Evolutionary conservation across 805 yeast genomes (phyloP), one percentile per base, ranked within the genome.

Genomic region (Yamadazyma kitorensis): DNA sequence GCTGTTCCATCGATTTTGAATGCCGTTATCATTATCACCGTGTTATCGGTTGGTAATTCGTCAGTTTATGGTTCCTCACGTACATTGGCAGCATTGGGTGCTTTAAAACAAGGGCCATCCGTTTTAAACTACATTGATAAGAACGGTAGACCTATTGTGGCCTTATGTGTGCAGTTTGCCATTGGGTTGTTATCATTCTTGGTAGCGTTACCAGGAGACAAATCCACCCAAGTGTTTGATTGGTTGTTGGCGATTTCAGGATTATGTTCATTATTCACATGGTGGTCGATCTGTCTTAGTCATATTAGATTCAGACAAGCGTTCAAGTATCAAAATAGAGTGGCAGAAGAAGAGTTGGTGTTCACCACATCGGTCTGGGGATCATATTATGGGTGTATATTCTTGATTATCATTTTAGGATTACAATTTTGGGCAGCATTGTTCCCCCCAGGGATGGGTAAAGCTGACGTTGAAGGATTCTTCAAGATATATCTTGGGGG

Each of bases 401-500:
- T 54, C 27, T 53, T 58, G 35, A 13, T 44, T 3, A 44, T 58
- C 25, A 52, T 60, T 24, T 45, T 63, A 36, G 51, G 47, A 10
- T 52, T 61, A 23, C 68, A 62, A 43, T 58, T 62, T 39, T 64
- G 64, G 66, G 64, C 61, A 14, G 65, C 68, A 4, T 50, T 61
- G 26, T 59, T 56, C 52, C 66, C 66, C 37, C 55, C 55, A n/a
- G 50, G 51, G 5, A 47, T 44, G 10, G 62, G 60, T 11, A 43
- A 47, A 20, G 53, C 57, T 10, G 55, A 61, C 39, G 65, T 63
- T 34, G 47, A 53, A 20, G 56, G 54, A 33, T 80, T 80, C 57
- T 78, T 79, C 67, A 61, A 68, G 56, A 59, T 64, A 33, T 79
- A 77, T 52, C 55, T 80, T 31, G 80, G 82, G 26, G 60, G 59